phyloP scores from a whole-genome alignment of 768 basidiomycete species.

The Suillus hirtellus region DNA sequence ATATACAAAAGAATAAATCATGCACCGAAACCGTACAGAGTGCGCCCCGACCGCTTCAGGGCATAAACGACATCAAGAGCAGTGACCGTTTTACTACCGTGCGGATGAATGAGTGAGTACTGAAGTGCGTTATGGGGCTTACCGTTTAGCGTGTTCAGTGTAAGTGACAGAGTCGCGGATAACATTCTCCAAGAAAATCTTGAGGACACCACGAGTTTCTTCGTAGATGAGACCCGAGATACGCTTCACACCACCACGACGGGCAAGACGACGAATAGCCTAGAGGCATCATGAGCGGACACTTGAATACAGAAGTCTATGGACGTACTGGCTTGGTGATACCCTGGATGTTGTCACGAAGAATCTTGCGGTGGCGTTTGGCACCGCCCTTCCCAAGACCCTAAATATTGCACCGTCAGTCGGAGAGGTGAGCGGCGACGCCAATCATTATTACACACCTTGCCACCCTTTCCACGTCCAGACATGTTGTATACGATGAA shows the following conservation, averaged over 20 bases:
- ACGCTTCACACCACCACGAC: slow-evolving; percentile 93
- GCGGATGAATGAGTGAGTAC: slow-evolving; percentile 7
- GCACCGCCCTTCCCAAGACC: slow-evolving; percentile 56
- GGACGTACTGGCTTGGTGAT: slow-evolving; percentile 47
- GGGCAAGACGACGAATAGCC: slow-evolving; percentile 79
- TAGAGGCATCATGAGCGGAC: slow-evolving; percentile 63
- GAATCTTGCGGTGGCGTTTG: slow-evolving; percentile 48
- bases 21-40: slow-evolving; percentile 82
- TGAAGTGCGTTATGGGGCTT: not conserved
- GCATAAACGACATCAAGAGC: slow-evolving; percentile 83
- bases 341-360: slow-evolving; percentile 52
- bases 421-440: not conserved
- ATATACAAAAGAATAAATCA: slow-evolving; percentile 30
- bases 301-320: slow-evolving; percentile 22
- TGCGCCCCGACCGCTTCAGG: slow-evolving; percentile 75
- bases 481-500: slow-evolving; percentile 35
- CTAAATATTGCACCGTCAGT: slow-evolving; percentile 12
- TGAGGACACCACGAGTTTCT: slow-evolving; percentile 91
- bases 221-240: slow-evolving; percentile 88
- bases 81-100: slow-evolving; percentile 73
- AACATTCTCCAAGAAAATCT: slow-evolving; percentile 86
- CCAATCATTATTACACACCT: slow-evolving; percentile 43
- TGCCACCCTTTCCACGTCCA: slow-evolving; percentile 50
- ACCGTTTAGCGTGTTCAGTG: slow-evolving; percentile 88
- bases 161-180: slow-evolving; percentile 93